Evolutionary conservation across 2,329 filamentous ascomycete genomes (phyloP).

Genomic region (Scopulariopsis brevicaulis): DNA sequence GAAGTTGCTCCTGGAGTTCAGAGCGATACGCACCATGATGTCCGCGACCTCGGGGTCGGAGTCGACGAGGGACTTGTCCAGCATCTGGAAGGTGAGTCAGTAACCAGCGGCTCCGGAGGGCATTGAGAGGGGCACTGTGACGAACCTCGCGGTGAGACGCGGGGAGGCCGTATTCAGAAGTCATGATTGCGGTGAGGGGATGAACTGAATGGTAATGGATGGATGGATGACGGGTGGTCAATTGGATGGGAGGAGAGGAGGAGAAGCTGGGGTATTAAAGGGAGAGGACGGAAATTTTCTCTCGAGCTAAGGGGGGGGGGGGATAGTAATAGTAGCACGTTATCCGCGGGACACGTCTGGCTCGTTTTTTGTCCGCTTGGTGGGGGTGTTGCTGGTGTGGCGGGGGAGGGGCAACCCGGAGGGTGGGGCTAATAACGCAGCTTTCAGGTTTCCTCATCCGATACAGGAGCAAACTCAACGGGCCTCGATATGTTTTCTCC

Average conservation of each 20-base stretch:
- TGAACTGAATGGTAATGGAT: not conserved
- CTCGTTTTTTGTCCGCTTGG: not conserved
- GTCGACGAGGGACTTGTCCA: slow-evolving; percentile 88
- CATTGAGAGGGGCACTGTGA: slow-evolving; percentile 6
- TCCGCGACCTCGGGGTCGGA: slow-evolving; percentile 87
- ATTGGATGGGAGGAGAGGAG: slow-evolving; percentile 3
- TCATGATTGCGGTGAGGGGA: slow-evolving; percentile 20
- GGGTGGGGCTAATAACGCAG: not conserved
- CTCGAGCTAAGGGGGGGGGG: slow-evolving; percentile 1
- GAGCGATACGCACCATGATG: slow-evolving; percentile 68
- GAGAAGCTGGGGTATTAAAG: not conserved
- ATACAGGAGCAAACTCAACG: not conserved
- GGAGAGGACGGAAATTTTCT: not conserved
- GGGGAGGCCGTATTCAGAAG: slow-evolving; percentile 36
- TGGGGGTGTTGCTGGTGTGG: not conserved
- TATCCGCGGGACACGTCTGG: not conserved
- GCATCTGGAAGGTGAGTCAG: slow-evolving; percentile 49
- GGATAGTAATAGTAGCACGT: not conserved
- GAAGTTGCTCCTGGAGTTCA: not conserved
- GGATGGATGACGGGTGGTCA: slow-evolving; percentile 1
- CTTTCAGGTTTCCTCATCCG: not conserved
- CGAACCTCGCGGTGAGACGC: slow-evolving; percentile 42
- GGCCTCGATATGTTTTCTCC: not conserved
- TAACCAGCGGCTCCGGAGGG: not conserved
- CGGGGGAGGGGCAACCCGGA: not conserved